Conservation (phyloP, 164 flowering plant species). For the Santalum album region DNA sequence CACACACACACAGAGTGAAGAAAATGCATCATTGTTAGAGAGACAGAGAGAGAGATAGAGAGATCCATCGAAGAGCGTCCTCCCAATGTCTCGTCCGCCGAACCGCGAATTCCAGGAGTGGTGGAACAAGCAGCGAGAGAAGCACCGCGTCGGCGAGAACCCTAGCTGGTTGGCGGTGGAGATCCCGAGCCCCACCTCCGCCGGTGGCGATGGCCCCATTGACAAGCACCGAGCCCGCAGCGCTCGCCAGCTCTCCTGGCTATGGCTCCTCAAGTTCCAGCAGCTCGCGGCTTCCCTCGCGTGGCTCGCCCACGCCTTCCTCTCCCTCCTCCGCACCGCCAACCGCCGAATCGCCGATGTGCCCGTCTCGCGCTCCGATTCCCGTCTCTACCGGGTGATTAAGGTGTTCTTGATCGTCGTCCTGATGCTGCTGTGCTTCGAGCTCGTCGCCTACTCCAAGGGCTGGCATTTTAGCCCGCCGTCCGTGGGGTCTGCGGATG, state of each 20-base stretch:
- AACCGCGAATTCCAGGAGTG: conserved; percentile 87
- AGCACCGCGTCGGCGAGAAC: conserved; percentile 13
- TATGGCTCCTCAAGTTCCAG: conserved; percentile 48
- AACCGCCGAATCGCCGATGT: conserved; percentile 35
- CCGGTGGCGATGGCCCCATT: conserved; percentile 24
- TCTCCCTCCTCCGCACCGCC: conserved; percentile 46
- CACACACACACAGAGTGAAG: too few relatives aligned
- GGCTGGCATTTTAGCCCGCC: conserved; percentile 94
- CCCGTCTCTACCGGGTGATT: conserved; percentile 50
- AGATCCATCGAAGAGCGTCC: too few relatives aligned
- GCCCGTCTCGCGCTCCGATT: conserved; percentile 14
- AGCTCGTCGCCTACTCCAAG: conserved; percentile 70
- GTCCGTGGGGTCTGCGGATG: conserved; percentile 30
- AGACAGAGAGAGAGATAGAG: too few relatives aligned
- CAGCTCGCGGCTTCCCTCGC: conserved; percentile 36
- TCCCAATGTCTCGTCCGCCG: conserved; percentile 48
- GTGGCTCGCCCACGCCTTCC: conserved; percentile 25
- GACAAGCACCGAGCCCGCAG: conserved; percentile 42
- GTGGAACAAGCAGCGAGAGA: conserved; percentile 75
- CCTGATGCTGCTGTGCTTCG: conserved; percentile 41
- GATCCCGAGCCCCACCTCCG: conserved; percentile 33
- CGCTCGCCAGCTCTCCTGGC: conserved; percentile 69
- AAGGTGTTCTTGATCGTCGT: conserved; percentile 41
- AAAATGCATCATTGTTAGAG: too few relatives aligned
- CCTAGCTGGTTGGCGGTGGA: conserved; percentile 26